phyloP scores from a whole-genome alignment of 441 rosid genomes.

The Populus hybrid region DNA sequence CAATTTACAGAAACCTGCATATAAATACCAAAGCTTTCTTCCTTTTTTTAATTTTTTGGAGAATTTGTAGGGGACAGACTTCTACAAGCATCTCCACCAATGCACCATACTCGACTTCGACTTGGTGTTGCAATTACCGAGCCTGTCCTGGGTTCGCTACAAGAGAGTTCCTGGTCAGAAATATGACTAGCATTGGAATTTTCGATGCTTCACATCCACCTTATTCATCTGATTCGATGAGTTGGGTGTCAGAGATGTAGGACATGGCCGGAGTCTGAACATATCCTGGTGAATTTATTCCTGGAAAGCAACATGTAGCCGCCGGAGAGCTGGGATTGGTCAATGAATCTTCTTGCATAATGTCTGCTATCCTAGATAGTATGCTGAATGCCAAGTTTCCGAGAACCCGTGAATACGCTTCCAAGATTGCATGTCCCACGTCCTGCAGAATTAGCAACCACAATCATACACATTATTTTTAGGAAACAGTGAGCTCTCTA shows the following conservation, averaged over 20 bases:
- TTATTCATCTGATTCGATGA: slow-evolving; percentile 39
- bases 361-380: slow-evolving; percentile 71
- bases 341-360: slow-evolving; percentile 67
- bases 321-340: slow-evolving; percentile 66
- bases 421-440: slow-evolving; percentile 74
- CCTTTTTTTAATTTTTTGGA: neutral
- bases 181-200: slow-evolving; percentile 21
- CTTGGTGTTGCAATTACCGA: slow-evolving; percentile 51
- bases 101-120: slow-evolving; percentile 54
- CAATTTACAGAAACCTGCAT: neutral
- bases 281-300: slow-evolving; percentile 25
- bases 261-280: slow-evolving; percentile 30
- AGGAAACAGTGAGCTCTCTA: too few species aligned
- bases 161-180: slow-evolving; percentile 31
- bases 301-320: slow-evolving; percentile 43
- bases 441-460: slow-evolving; percentile 41
- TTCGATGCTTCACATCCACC: slow-evolving; percentile 31
- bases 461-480: neutral
- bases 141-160: slow-evolving; percentile 39
- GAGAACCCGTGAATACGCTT: slow-evolving; percentile 82
- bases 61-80: slow-evolving; percentile 2
- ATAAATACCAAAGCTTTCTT: neutral
- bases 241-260: slow-evolving; percentile 40
- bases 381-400: slow-evolving; percentile 74
- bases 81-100: slow-evolving; percentile 49